phyloP scores from a whole-genome alignment of 2,329 filamentous ascomycete genomes.

The Colletotrichum sp. region DNA sequence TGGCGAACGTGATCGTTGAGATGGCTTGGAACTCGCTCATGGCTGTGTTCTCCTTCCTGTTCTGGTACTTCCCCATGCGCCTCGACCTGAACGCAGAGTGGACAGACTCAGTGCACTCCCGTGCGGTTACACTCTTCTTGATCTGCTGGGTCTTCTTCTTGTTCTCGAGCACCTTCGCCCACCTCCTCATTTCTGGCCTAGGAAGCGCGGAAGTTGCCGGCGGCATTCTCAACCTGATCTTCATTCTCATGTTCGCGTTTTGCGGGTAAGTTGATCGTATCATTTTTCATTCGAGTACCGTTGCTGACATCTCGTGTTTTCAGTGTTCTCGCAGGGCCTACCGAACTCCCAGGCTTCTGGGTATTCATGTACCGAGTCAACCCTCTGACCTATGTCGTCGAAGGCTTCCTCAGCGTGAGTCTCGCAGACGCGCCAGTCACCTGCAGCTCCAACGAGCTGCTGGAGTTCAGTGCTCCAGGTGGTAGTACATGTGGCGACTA shows the following conservation, averaged over 20 bases:
- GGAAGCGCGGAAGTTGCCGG: conserved; percentile 64
- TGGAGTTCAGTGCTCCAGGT: conserved; percentile 56
- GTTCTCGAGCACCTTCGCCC: conserved; percentile 70
- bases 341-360: conserved; percentile 70
- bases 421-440: conserved; percentile 25
- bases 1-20: conserved; percentile 70
- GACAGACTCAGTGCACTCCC: conserved; percentile 47
- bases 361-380: conserved; percentile 73
- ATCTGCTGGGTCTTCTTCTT: conserved; percentile 68
- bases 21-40: conserved; percentile 70
- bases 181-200: conserved; percentile 68
- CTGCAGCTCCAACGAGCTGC: conserved; percentile 45
- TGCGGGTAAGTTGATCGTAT: conserved; percentile 34
- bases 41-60: conserved; percentile 64
- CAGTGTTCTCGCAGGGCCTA: conserved; percentile 63
- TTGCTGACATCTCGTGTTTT: too few species aligned
- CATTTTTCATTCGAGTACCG: too few species aligned
- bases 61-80: conserved; percentile 73
- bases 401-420: conserved; percentile 55
- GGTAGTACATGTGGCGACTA: conserved; percentile 53
- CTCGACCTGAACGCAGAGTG: conserved; percentile 62
- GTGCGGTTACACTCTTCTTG: conserved; percentile 67
- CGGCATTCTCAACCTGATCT: conserved; percentile 47
- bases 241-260: conserved; percentile 60
- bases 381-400: conserved; percentile 72